Base-by-base conservation (phyloP, 441 rosid species). In the Euphorbia corollata region DNA sequence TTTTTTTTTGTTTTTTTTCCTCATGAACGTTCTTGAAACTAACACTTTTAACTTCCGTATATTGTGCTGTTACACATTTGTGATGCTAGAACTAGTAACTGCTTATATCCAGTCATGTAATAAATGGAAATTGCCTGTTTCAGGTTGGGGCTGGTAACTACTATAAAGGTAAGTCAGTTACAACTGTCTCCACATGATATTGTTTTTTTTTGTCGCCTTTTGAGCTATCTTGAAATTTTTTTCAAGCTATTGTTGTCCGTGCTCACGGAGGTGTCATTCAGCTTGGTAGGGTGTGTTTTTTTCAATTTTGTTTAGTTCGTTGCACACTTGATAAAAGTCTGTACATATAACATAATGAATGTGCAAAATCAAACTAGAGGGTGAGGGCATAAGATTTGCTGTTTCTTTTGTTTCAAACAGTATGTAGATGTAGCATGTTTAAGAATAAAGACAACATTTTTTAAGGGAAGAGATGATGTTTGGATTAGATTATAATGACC, bases 111-210 rank as follows among this genome's bases (percentile, higher is more conserved):
- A 67, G 74, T 67, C 43, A 73, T 61, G 53, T 41, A 65, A 54
- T 65, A 19, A 48, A 76, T 78, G 60, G 68, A 12, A 18, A 53
- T 19, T 53, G 60, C 60, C 34, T 68, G 64, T 81, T 80, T 70
- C 87, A 85, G 87, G 84, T 74, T 85, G 73, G 86, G 82, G 5
- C 78, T 83, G 7, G 80, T 70, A 24, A 61, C 79, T 19, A 69
- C 74, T 34, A 82, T 82, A 43, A 82, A 80, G 81, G 85, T 85
- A 68, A 24, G 65, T 64, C 64, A 4, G 59, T 71, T 76, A 51
- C 16, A 30, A n/a, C 59, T 19, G 10, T 68, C 19, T 45, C 24
- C 45, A n/a, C 30, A 36, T 36, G 41, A 36, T 36, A 36, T 27
- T 34, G 43, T 13, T 23, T 63, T 47, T 24, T 38, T 13, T 65